These are phyloP conservation scores for Mortierella sp. DNA, from an alignment of 371 early-diverging fungal species.

Conservation along the genomic window DNA sequence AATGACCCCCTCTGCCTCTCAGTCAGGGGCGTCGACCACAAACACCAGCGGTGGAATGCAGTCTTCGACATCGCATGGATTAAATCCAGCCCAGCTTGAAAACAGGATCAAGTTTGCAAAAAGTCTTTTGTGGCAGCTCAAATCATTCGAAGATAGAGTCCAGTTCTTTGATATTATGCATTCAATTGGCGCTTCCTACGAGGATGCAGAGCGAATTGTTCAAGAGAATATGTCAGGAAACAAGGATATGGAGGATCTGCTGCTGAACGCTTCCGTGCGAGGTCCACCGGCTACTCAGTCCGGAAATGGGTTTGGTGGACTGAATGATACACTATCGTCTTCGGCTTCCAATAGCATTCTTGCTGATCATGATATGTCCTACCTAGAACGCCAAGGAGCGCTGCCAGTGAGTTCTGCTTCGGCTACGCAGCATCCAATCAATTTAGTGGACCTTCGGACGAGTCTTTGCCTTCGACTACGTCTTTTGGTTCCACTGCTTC, in stretches of 20 bases:
- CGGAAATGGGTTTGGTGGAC: too few relatives aligned
- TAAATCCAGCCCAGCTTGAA: slow-evolving; percentile 42
- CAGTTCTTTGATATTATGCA: slow-evolving; percentile 65
- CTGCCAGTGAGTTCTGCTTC: background rate
- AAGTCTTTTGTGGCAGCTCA: slow-evolving; percentile 60
- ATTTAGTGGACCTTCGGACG: slow-evolving; percentile 40
- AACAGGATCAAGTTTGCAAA: slow-evolving; percentile 64
- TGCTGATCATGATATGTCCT: too few relatives aligned
- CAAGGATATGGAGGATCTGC: slow-evolving; percentile 32
- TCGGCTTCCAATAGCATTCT: too few relatives aligned
- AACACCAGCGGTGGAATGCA: background rate
- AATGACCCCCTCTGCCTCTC: slow-evolving; percentile 9
- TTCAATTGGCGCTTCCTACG: slow-evolving; percentile 56
- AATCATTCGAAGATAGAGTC: slow-evolving; percentile 55
- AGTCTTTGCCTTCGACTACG: slow-evolving; percentile 58
- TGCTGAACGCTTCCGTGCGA: slow-evolving; percentile 35
- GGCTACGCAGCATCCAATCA: background rate
- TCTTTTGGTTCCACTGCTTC: slow-evolving; percentile 63
- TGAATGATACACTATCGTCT: too few relatives aligned
- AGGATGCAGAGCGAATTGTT: slow-evolving; percentile 56
- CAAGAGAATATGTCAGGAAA: slow-evolving; percentile 29
- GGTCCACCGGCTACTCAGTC: too few relatives aligned
- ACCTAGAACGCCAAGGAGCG: too few relatives aligned
- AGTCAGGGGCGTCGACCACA: slow-evolving; percentile 14
- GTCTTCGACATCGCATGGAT: slow-evolving; percentile 18